Conservation (phyloP, 2,329 filamentous ascomycete genomes). For the Rhynchosporium agropyri region DNA sequence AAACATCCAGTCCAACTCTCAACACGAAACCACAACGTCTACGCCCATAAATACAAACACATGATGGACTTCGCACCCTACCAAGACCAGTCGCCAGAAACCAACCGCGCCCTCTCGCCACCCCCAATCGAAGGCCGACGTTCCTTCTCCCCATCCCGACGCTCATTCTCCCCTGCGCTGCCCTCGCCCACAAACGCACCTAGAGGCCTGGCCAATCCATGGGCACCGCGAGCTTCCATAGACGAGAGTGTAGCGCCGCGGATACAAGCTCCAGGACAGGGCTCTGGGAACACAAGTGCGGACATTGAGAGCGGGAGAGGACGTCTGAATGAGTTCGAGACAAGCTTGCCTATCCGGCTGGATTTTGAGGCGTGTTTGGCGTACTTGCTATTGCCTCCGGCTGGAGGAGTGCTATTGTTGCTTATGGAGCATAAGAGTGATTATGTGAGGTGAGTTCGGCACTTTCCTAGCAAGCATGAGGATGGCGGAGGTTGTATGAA, state of each 20-base stretch:
- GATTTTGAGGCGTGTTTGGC: constrained; percentile 91
- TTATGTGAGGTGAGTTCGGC: constrained; percentile 75
- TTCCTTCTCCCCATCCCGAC: constrained; percentile 54
- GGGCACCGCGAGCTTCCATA: constrained; percentile 28
- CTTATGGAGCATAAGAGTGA: constrained; percentile 93
- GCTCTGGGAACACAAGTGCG: constrained; percentile 28
- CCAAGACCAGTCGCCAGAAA: constrained; percentile 88
- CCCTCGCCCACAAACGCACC: constrained; percentile 47
- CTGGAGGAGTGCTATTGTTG: constrained; percentile 81
- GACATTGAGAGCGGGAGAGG: constrained; percentile 43
- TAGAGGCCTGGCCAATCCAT: constrained; percentile 43
- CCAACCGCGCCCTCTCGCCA: constrained; percentile 78
- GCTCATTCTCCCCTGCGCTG: constrained; percentile 55
- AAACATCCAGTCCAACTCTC: constrained; percentile 4
- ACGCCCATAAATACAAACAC: constrained; percentile 7
- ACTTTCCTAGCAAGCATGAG: neutral
- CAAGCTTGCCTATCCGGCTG: constrained; percentile 80
- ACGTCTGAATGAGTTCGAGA: constrained; percentile 83
- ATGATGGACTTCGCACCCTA: constrained; percentile 95
- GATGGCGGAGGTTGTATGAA: neutral
- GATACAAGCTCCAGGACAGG: neutral
- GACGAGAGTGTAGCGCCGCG: constrained; percentile 24
- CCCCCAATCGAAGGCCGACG: constrained; percentile 47
- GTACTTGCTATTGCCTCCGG: constrained; percentile 81
- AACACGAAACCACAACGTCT: neutral